Base-by-base conservation (phyloP, 2,329 filamentous ascomycete species). In the Magnaporthales sp. region DNA sequence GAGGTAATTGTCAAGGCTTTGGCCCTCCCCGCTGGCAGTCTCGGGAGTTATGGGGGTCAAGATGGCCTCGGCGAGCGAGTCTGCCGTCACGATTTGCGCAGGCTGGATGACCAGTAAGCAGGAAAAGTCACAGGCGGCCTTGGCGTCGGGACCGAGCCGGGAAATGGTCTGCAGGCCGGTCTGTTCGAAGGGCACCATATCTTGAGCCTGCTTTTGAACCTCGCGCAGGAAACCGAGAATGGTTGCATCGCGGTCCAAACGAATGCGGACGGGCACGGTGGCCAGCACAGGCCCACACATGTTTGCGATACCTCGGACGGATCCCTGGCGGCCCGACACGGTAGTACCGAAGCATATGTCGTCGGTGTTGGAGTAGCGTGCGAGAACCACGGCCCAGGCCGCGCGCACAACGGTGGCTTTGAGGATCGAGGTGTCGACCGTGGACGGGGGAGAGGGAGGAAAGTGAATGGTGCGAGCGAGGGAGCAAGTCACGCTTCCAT, bases 291-390 rank as follows among this genome's bases (percentile, higher is more conserved):
- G 74, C 1, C 74, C 76, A 5, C 69, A 64, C 5, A 77, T 72
- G 1, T 68, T 65, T 4, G 72, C 71, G 1, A 77, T 70, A 10
- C 71, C 73, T 4, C 62, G 26, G 4, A 76, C 65, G 2, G 71
- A 67, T 0, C 70, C 69, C 67, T 81, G 80, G 26, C 81, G 80
- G 0, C 81, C 81, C 9, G 82, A 80, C 13, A 85, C 76, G 3
- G 82, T 73, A 70, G 86, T 81, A 8, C 85, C 86, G 66, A 87
- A 87, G 4, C 86, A 77, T 8, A 88, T 79, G 60, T 88, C 85
- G 6, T 79, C 74, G 0, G 73, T 76, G 0, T 77, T 80, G 0
- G 83, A 80, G 10, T 86, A 73, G 26, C 79, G 82, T 0, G 83
- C 81, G 6, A 88, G 78, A 0, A 83, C 80, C 67, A 84, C 79